A percentile compares a stretch with the other conserved stretches of the same genome.
These are phyloP conservation scores for Gastroboletus turbinatus DNA, from an alignment of 1,284 basidiomycete genomes.

Conservation along the genomic window DNA sequence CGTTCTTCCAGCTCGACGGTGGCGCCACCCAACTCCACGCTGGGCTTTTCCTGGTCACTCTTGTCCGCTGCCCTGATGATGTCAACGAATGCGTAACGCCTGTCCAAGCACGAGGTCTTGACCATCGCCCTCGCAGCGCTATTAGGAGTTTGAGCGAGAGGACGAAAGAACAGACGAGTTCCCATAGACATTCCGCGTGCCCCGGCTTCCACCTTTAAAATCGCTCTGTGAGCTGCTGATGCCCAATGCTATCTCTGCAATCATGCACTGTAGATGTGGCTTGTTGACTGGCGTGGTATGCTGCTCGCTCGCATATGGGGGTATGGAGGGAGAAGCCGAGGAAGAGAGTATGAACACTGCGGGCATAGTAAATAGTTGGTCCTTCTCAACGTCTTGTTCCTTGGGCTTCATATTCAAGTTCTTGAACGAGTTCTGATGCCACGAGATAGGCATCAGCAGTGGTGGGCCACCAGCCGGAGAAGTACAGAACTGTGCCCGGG, in stretches of 20 bases:
- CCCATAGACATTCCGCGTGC: constrained; percentile 64
- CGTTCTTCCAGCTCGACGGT: constrained; percentile 35
- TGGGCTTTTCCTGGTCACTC: constrained; percentile 10
- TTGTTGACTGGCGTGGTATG: no score
- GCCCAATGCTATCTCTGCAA: no score
- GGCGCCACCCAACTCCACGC: constrained; percentile 19
- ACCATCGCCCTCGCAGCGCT: neutral
- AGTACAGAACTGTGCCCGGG: no score
- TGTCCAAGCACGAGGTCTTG: neutral
- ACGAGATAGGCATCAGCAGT: no score
- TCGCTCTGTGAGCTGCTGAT: constrained; percentile 52
- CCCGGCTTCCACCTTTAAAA: constrained; percentile 51
- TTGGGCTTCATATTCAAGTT: no score
- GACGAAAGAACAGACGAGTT: constrained; percentile 54
- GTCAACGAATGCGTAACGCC: constrained; percentile 10
- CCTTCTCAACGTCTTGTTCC: no score
- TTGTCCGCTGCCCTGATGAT: constrained; percentile 12
- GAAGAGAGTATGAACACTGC: no score
- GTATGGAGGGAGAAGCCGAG: no score
- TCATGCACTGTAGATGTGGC: constrained; percentile 17
- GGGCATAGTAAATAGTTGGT: no score
- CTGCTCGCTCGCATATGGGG: no score
- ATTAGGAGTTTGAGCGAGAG: constrained; percentile 15
- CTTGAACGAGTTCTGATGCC: no score
- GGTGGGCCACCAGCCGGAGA: no score